A percentile compares a stretch with the other conserved stretches of the same genome.
These are phyloP conservation scores for Mallotus repandus DNA, from an alignment of 441 rosid genomes.

Conservation along the genomic window DNA sequence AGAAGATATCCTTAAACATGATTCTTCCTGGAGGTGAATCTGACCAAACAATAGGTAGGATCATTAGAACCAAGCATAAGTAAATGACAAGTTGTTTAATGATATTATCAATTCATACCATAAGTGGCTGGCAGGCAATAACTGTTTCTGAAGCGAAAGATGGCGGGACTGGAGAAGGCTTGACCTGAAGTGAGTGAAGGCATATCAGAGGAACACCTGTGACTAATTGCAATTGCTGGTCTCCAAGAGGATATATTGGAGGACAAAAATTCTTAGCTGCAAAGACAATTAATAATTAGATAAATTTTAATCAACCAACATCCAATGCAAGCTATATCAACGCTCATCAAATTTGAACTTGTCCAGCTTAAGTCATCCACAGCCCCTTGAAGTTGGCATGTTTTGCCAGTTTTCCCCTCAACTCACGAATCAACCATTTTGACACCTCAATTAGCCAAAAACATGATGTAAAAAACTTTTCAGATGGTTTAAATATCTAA, in stretches of 20 bases:
- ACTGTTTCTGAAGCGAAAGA: constrained; percentile 79
- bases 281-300: constrained; percentile 22
- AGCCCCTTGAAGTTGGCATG: too few relatives aligned
- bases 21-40: constrained; percentile 97
- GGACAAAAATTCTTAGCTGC: constrained; percentile 83
- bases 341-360: constrained; percentile 1
- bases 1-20: constrained; percentile 90
- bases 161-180: constrained; percentile 91
- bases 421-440: too few relatives aligned
- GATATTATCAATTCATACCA: constrained; percentile 50
- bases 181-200: constrained; percentile 81
- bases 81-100: constrained; percentile 15
- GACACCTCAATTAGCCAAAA: too few relatives aligned
- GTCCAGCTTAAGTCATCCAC: background rate
- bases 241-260: constrained; percentile 82
- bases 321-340: constrained; percentile 2
- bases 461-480: too few relatives aligned
- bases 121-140: constrained; percentile 86
- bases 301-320: constrained; percentile 23
- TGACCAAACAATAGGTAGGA: constrained; percentile 35
- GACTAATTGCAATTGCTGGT: constrained; percentile 59
- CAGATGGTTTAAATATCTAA: too few relatives aligned
- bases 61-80: constrained; percentile 17
- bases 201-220: constrained; percentile 72
- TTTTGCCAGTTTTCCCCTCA: too few relatives aligned